A percentile compares a stretch with the other conserved stretches of the same genome.
These are phyloP conservation scores for Rhodotorula toruloides DNA, from an alignment of 768 basidiomycete species.

Conservation along the genomic window DNA sequence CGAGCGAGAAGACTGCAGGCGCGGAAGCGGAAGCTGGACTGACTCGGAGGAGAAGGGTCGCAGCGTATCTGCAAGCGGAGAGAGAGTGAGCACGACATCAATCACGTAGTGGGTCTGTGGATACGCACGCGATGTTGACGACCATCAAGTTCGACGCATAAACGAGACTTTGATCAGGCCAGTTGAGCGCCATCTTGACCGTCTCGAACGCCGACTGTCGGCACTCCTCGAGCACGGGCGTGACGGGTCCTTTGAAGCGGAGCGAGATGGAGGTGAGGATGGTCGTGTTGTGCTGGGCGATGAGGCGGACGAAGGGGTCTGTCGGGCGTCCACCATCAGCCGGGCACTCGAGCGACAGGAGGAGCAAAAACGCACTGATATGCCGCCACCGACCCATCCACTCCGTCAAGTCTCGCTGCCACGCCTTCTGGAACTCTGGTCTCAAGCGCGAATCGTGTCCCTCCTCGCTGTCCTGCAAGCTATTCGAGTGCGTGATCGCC, in stretches of 20 bases:
- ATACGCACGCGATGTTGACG: slow-evolving; percentile 29
- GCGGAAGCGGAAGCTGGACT: background rate
- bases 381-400: slow-evolving; percentile 15
- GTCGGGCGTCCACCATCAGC: background rate
- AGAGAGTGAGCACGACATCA: background rate
- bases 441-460: slow-evolving; percentile 10
- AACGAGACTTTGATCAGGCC: slow-evolving; percentile 2
- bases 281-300: slow-evolving; percentile 30
- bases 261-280: slow-evolving; percentile 31
- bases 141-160: slow-evolving; percentile 18
- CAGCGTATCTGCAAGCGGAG: slow-evolving; percentile 11
- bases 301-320: slow-evolving; percentile 21
- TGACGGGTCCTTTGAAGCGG: slow-evolving; percentile 24
- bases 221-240: slow-evolving; percentile 30
- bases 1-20: too few relatives aligned
- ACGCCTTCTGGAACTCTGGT: slow-evolving; percentile 17
- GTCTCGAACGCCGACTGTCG: slow-evolving; percentile 18
- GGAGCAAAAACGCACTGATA: slow-evolving; percentile 5
- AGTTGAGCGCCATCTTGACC: slow-evolving; percentile 4
- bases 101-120: background rate
- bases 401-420: slow-evolving; percentile 7
- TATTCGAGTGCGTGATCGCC: slow-evolving; percentile 22
- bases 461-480: slow-evolving; percentile 11
- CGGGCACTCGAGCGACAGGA: background rate
- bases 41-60: slow-evolving; percentile 21